phyloP scores from a whole-genome alignment of 768 basidiomycete genomes.

The Flagelloscypha sp. region DNA sequence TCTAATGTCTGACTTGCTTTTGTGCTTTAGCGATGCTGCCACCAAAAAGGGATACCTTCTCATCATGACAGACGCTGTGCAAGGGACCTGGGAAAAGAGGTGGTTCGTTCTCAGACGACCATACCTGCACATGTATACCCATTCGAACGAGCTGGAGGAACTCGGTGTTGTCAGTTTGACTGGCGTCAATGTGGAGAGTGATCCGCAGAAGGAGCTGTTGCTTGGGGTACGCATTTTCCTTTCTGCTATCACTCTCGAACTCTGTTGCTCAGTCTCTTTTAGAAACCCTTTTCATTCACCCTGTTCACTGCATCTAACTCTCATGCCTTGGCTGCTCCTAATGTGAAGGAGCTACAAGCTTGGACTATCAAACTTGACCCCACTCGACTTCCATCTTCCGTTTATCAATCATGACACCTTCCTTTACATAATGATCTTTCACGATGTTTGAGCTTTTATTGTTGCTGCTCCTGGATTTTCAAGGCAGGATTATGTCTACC shows the following conservation, averaged over 20 bases:
- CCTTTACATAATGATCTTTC: no score
- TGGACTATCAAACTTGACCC: slow-evolving; percentile 86
- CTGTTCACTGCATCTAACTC: slow-evolving; percentile 90
- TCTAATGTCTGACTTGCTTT: slow-evolving; percentile 4
- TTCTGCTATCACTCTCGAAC: slow-evolving; percentile 1
- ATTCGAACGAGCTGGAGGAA: slow-evolving; percentile 80
- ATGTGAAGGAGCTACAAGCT: slow-evolving; percentile 70
- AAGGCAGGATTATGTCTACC: no score
- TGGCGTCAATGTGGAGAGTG: slow-evolving; percentile 79
- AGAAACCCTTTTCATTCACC: slow-evolving; percentile 85
- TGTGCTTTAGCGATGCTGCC: slow-evolving; percentile 52
- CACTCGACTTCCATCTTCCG: slow-evolving; percentile 48
- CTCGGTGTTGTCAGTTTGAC: slow-evolving; percentile 72
- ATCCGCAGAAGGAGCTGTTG: slow-evolving; percentile 79
- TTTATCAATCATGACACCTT: no score
- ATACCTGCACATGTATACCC: slow-evolving; percentile 81
- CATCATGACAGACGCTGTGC: slow-evolving; percentile 73
- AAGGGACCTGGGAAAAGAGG: slow-evolving; percentile 71
- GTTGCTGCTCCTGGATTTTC: no score
- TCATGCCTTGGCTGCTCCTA: slow-evolving; percentile 79
- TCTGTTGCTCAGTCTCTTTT: slow-evolving; percentile 7
- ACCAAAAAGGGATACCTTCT: slow-evolving; percentile 82
- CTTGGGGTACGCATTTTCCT: slow-evolving; percentile 57
- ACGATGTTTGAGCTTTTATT: no score
- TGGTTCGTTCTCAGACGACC: slow-evolving; percentile 90